Evolutionary conservation across 805 yeast genomes (phyloP).

Genomic region (Brettanomyces bruxellensis): DNA sequence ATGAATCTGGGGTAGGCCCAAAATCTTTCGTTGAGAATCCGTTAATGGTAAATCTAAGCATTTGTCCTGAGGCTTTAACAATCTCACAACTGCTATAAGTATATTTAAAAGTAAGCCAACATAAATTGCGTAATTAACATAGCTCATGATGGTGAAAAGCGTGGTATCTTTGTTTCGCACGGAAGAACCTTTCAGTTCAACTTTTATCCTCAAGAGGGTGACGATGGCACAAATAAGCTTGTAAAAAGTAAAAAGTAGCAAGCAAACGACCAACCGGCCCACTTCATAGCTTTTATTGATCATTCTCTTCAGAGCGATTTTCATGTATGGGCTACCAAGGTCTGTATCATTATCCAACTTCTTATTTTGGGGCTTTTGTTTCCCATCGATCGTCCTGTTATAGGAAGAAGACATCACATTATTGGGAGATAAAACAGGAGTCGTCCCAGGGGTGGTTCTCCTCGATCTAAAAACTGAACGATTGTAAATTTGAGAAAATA

Average conservation of each 20-base stretch:
- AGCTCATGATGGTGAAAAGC: not conserved
- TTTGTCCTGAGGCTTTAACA: conserved; percentile 36
- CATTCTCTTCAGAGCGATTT: conserved; percentile 35
- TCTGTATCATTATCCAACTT: conserved; percentile 4
- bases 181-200: conserved; percentile 1
- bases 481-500: conserved; percentile 1
- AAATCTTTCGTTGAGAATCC: conserved; percentile 33
- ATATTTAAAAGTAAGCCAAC: conserved; percentile 22
- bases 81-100: conserved; percentile 18
- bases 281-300: conserved; percentile 31
- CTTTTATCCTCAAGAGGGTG: conserved; percentile 9
- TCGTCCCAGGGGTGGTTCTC: not conserved
- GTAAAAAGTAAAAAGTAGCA: conserved; percentile 22
- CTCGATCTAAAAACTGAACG: conserved; percentile 1
- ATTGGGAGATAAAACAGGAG: conserved; percentile 5
- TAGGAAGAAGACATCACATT: not conserved
- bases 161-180: not conserved
- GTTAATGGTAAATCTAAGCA: conserved; percentile 43
- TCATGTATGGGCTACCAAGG: conserved; percentile 31
- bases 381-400: not conserved
- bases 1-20: conserved; percentile 30
- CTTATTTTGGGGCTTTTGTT: not conserved
- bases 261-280: conserved; percentile 22
- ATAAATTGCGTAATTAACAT: conserved; percentile 15
- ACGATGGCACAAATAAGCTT: conserved; percentile 20